Evolutionary conservation across 148 eudicot species (phyloP).

Genomic region (Rhododendron mucronatum): DNA sequence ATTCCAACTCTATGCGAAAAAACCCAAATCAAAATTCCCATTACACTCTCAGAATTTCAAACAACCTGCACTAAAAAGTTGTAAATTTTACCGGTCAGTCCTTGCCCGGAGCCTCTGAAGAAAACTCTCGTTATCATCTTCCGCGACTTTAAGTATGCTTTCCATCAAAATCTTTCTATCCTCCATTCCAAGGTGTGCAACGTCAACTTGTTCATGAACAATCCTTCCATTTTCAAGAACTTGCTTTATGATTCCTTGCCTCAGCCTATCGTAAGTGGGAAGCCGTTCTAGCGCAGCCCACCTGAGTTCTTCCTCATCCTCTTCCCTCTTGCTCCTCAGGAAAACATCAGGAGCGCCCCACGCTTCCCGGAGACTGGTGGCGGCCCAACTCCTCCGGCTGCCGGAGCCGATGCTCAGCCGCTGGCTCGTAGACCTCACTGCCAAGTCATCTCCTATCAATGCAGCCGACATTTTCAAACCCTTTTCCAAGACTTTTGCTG

Average conservation of each 20-base stretch:
- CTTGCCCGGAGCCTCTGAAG: slow-evolving; percentile 38
- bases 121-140: slow-evolving; percentile 44
- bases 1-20: slow-evolving; percentile 32
- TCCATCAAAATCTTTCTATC: slow-evolving; percentile 38
- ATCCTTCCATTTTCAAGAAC: slow-evolving; percentile 36
- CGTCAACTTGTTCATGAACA: slow-evolving; percentile 34
- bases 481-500: not conserved
- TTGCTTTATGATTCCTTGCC: slow-evolving; percentile 33
- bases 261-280: slow-evolving; percentile 40
- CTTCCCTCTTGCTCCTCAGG: slow-evolving; percentile 26
- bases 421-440: slow-evolving; percentile 21
- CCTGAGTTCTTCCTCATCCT: slow-evolving; percentile 45
- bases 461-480: slow-evolving; percentile 16
- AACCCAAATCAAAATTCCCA: not conserved
- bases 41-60: not conserved
- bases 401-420: slow-evolving; percentile 19
- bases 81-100: slow-evolving; percentile 29
- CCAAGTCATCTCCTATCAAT: slow-evolving; percentile 30
- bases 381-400: slow-evolving; percentile 35
- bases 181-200: slow-evolving; percentile 33
- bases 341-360: slow-evolving; percentile 29
- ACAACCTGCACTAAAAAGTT: not conserved
- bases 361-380: slow-evolving; percentile 37
- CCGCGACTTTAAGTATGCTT: slow-evolving; percentile 28
- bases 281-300: slow-evolving; percentile 57